Evolutionary conservation across 2,329 filamentous ascomycete genomes (phyloP).

Genomic region (Penicillium sp.): DNA sequence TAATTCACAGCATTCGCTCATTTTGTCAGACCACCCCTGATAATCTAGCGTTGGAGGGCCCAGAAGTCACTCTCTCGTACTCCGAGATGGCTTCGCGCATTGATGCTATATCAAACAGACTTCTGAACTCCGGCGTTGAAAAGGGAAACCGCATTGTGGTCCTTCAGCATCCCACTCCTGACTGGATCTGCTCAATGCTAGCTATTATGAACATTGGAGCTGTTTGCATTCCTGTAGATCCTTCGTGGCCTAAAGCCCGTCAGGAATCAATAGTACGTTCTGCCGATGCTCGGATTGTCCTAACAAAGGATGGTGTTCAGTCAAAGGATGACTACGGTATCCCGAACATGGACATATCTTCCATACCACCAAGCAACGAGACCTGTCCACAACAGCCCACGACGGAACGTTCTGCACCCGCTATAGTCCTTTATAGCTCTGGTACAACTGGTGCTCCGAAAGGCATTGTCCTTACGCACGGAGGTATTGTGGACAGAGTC

Average conservation of each 20-base stretch:
- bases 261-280: too few relatives aligned
- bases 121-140: too few relatives aligned
- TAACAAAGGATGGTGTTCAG: not conserved
- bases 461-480: not conserved
- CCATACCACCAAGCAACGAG: not conserved
- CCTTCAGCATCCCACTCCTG: not conserved
- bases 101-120: too few relatives aligned
- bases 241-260: not conserved
- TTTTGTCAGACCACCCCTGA: too few relatives aligned
- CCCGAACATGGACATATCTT: too few relatives aligned
- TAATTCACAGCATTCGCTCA: too few relatives aligned
- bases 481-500: too few relatives aligned
- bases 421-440: not conserved
- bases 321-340: not conserved
- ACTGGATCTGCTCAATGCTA: slow-evolving; percentile 34
- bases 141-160: not conserved
- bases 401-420: not conserved
- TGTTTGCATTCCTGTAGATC: not conserved
- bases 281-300: not conserved
- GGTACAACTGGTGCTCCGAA: not conserved
- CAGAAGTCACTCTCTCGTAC: too few relatives aligned
- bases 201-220: slow-evolving; percentile 48
- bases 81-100: too few relatives aligned
- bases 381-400: not conserved
- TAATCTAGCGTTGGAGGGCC: too few relatives aligned